Evolutionary conservation across 495 filamentous ascomycete genomes (phyloP).

Genomic region (Penicillium coprophilum): DNA sequence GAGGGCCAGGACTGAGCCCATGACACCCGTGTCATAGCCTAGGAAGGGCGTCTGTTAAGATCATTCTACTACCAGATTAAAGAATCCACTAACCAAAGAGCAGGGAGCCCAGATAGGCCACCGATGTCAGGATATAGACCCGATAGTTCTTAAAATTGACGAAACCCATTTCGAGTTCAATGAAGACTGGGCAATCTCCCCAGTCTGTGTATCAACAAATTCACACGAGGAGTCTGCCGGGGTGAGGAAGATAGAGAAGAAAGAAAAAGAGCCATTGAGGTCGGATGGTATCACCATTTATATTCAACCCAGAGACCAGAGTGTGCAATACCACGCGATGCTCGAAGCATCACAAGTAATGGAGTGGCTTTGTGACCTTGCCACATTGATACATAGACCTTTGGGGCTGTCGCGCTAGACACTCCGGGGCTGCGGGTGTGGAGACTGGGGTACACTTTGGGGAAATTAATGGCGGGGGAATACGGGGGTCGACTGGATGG

Average conservation of each 20-base stretch:
- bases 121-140: slow-evolving; percentile 54
- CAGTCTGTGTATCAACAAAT: neutral
- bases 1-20: slow-evolving; percentile 57
- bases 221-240: neutral
- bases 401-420: neutral
- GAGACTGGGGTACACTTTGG: slow-evolving; percentile 20
- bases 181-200: neutral
- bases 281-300: slow-evolving; percentile 17
- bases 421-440: slow-evolving; percentile 3
- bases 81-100: slow-evolving; percentile 44
- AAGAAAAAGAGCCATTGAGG: neutral
- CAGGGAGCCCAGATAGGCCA: slow-evolving; percentile 54
- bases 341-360: slow-evolving; percentile 11
- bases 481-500: slow-evolving; percentile 1
- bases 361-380: slow-evolving; percentile 8
- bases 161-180: slow-evolving; percentile 33
- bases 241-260: neutral
- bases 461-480: slow-evolving; percentile 20
- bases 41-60: neutral
- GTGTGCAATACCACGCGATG: slow-evolving; percentile 2
- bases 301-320: slow-evolving; percentile 9
- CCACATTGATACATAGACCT: slow-evolving; percentile 1
- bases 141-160: slow-evolving; percentile 48
- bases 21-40: slow-evolving; percentile 60
- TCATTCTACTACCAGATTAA: neutral